These are phyloP conservation scores for Xylaria sp. DNA, from an alignment of 2,329 filamentous ascomycete species.

Conservation along the genomic window DNA sequence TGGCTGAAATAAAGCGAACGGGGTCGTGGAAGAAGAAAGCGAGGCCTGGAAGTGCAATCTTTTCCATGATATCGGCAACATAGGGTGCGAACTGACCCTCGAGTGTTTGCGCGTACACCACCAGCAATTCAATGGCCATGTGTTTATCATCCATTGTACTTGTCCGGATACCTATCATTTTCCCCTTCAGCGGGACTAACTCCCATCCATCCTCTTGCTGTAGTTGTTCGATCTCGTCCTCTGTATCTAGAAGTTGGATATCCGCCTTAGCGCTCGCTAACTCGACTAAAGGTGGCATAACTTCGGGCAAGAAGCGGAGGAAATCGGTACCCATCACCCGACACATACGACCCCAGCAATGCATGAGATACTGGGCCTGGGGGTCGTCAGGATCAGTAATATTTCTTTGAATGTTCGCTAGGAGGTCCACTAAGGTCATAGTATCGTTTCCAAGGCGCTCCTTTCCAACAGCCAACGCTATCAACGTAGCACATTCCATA, in stretches of 20 bases:
- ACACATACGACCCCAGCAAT: constrained; percentile 99
- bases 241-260: constrained; percentile 94
- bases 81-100: constrained; percentile 93
- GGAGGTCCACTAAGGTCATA: constrained; percentile 84
- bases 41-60: constrained; percentile 91
- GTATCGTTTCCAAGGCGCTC: constrained; percentile 91
- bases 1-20: constrained; percentile 92
- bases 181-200: constrained; percentile 94
- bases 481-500: constrained; percentile 98
- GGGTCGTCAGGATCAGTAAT: constrained; percentile 94
- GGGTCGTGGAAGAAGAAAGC: constrained; percentile 99
- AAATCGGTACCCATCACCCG: constrained; percentile 92
- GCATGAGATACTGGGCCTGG: constrained; percentile 95
- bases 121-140: constrained; percentile 98
- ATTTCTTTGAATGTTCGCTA: constrained; percentile 86
- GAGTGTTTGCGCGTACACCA: constrained; percentile 97
- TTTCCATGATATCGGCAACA: constrained; percentile 93
- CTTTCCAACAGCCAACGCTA: constrained; percentile 93
- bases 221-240: constrained; percentile 91
- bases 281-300: constrained; percentile 93
- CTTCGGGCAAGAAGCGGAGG: constrained; percentile 88
- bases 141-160: constrained; percentile 98
- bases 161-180: constrained; percentile 98
- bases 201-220: constrained; percentile 98
- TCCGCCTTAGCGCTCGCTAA: constrained; percentile 96